phyloP scores from a whole-genome alignment of 148 eudicot species.

The Agrostemma githago region DNA sequence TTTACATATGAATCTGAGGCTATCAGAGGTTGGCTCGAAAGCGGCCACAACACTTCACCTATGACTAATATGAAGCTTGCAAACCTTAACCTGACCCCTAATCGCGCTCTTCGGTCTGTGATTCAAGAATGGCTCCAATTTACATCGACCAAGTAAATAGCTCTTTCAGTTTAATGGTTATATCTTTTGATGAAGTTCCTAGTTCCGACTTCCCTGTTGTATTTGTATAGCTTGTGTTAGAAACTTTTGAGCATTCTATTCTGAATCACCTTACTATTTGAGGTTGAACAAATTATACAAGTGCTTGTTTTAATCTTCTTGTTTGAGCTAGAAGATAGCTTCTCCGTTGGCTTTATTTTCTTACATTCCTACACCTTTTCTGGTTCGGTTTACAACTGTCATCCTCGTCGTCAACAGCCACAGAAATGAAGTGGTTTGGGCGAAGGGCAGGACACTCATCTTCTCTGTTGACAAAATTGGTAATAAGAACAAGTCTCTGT shows the following conservation, averaged over 20 bases:
- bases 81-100: conserved; percentile 52
- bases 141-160: conserved; percentile 16
- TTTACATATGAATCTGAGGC: conserved; percentile 80
- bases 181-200: background rate
- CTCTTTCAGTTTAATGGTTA: background rate
- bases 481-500: too few relatives aligned
- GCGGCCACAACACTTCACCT: conserved; percentile 77
- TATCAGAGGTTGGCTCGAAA: conserved; percentile 66
- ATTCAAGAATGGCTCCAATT: conserved; percentile 66
- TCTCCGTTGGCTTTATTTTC: too few relatives aligned
- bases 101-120: conserved; percentile 72
- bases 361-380: too few relatives aligned
- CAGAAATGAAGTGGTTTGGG: too few relatives aligned
- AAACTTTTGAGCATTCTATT: background rate
- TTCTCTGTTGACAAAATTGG: too few relatives aligned
- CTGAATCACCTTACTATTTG: background rate
- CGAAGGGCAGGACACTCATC: too few relatives aligned
- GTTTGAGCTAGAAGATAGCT: too few relatives aligned
- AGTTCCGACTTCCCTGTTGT: background rate
- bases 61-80: conserved; percentile 58
- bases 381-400: too few relatives aligned
- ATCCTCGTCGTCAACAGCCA: too few relatives aligned
- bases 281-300: too few relatives aligned
- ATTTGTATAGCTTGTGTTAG: background rate
- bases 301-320: too few relatives aligned